phyloP scores from a whole-genome alignment of 1,284 basidiomycete species.

The Salmacisia buchloeana region DNA sequence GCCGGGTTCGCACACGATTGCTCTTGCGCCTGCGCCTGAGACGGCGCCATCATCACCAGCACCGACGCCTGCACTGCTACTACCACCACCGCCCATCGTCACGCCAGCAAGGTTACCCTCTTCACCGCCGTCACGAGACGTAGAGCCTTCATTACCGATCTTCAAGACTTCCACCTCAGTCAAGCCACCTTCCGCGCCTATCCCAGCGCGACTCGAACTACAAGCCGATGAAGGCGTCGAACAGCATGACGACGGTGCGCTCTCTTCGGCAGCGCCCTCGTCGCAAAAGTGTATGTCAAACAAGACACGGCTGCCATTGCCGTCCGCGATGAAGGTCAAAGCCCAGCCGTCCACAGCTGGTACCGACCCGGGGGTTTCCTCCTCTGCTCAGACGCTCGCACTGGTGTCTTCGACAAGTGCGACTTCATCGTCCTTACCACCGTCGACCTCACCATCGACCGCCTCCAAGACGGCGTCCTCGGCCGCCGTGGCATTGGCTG shows the following conservation, averaged over 20 bases:
- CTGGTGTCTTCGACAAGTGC: too few relatives aligned
- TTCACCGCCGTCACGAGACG: not conserved
- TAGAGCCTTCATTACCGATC: not conserved
- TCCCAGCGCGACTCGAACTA: not conserved
- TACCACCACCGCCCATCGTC: too few relatives aligned
- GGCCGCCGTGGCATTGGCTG: not conserved
- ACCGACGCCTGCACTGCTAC: too few relatives aligned
- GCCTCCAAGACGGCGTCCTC: not conserved
- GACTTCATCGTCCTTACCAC: too few relatives aligned
- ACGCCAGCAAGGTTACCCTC: not conserved
- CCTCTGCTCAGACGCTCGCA: too few relatives aligned
- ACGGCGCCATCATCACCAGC: too few relatives aligned
- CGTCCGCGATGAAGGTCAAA: slow-evolving; percentile 2
- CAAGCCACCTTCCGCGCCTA: not conserved
- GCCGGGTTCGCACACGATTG: too few relatives aligned
- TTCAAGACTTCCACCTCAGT: not conserved
- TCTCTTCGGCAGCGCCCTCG: not conserved
- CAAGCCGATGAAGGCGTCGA: not conserved
- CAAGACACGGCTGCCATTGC: not conserved
- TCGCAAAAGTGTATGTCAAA: not conserved
- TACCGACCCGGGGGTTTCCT: too few relatives aligned
- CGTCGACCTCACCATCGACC: too few relatives aligned
- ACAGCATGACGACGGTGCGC: not conserved
- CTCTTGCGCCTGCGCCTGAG: too few relatives aligned
- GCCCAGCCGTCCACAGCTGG: too few relatives aligned